Evolutionary conservation across 176 grass and related monocot species (phyloP).

Genomic region (Alopecurus myosuroides): DNA sequence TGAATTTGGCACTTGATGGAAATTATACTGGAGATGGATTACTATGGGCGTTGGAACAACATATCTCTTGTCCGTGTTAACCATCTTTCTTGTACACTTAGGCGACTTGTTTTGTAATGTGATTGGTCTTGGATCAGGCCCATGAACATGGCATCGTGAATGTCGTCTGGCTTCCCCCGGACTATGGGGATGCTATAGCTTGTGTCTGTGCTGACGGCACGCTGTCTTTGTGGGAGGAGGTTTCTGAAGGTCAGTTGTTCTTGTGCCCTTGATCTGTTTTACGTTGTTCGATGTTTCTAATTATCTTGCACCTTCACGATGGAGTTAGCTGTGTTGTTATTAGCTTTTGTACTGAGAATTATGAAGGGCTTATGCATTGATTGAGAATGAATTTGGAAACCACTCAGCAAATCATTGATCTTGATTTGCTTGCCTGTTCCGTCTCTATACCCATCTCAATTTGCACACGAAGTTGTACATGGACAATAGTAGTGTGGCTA

Average conservation of each 20-base stretch:
- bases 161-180: constrained; percentile 75
- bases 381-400: neutral
- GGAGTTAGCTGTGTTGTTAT: neutral
- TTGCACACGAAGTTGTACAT: neutral
- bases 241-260: constrained; percentile 51
- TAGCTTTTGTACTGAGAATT: neutral
- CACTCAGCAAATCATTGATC: neutral
- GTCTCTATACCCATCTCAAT: neutral
- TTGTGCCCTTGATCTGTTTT: neutral
- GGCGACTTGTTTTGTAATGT: constrained; percentile 11
- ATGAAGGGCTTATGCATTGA: neutral
- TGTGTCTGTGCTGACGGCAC: constrained; percentile 73
- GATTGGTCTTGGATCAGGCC: constrained; percentile 44
- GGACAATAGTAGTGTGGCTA: neutral
- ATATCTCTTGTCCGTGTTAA: neutral
- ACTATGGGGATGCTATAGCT: constrained; percentile 85
- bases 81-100: neutral
- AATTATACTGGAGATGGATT: constrained; percentile 6
- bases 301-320: neutral
- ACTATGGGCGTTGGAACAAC: neutral
- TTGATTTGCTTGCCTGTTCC: neutral
- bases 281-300: neutral
- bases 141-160: constrained; percentile 47
- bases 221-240: constrained; percentile 95
- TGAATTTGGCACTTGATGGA: neutral